Base-by-base conservation (phyloP, 1,284 basidiomycete species). In the Fomitiporia mediterranea region DNA sequence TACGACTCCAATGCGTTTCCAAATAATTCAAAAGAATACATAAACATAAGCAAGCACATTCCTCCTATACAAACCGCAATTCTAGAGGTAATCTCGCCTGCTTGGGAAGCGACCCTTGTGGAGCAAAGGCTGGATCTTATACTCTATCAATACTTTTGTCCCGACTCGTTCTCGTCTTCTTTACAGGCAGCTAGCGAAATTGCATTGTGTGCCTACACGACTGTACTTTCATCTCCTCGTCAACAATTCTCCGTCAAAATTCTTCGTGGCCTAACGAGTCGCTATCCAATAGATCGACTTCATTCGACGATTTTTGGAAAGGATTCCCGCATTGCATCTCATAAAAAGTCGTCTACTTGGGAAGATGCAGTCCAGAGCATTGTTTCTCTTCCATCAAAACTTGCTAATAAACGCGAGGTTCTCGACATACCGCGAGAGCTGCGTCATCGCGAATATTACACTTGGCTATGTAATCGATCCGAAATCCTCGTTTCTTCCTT, bases 271-370 rank as follows among this genome's bases (percentile, higher is more conserved):
- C 73, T 94, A 6, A 65, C 75, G 2, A 70, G 66, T 44, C 71
- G 79, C 32, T 93, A 90, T 65, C 79, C 88, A 4, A 69, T 94
- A 46, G 85, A 90, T 61, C 74, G 83, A 39, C 66, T 93, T 17
- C 81, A 86, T 65, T 63, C 69, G 17, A 71, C 77, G 17, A 64
- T 85, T 1, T 81, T 80, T 65, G 61, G 64, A 25, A 15, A 27
- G 25, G 62, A 64, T 8, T 60, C 52, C 8, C 63, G 63, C 25
- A 51, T 51, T 37, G 42, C 47, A 34, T 51, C 57, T 6, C 59
- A 67, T 51, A 61, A 62, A 50, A 71, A 70, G 59, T 66, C 67
- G 34, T 60, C 78, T 35, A 61, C 69, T 54, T 93, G 90, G 90
- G 84, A 86, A 61, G 83, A 87, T 61, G 81, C 75, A 61, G 77